A percentile compares a stretch with the other conserved stretches of the same genome.
These are phyloP conservation scores for Globisporangium perplexum DNA, from an alignment of 352 stramenopile species.

Conservation along the genomic window DNA sequence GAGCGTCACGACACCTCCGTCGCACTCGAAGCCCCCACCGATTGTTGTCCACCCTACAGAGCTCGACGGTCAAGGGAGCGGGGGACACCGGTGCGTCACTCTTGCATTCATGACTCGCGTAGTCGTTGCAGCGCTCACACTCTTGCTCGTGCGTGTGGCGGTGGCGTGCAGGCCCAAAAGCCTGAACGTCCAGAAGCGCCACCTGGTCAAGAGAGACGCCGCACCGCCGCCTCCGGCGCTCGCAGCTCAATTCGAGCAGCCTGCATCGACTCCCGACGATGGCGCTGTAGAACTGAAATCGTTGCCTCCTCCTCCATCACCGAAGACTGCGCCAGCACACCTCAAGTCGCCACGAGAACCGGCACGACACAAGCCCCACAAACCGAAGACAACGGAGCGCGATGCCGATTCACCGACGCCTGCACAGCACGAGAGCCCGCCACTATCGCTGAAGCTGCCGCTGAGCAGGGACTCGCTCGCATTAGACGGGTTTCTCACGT, in stretches of 20 bases:
- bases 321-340: background rate
- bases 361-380: background rate
- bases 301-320: background rate
- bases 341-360: background rate
- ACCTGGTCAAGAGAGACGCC: slow-evolving; percentile 11
- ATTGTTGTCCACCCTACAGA: background rate
- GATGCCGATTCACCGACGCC: background rate
- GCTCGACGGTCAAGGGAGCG: background rate
- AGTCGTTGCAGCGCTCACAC: background rate
- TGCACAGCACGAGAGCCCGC: background rate
- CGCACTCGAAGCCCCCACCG: background rate
- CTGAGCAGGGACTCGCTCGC: background rate
- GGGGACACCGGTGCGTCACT: background rate
- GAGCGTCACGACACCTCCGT: background rate
- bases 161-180: slow-evolving; percentile 13
- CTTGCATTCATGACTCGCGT: slow-evolving; percentile 2
- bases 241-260: background rate
- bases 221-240: slow-evolving; percentile 1
- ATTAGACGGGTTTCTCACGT: slow-evolving; percentile 10
- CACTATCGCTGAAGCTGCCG: background rate
- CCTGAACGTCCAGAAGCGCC: slow-evolving; percentile 22
- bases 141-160: background rate
- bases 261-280: background rate
- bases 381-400: background rate
- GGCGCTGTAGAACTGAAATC: background rate